Conservation (phyloP, 2,329 filamentous ascomycete species). For the Gnomoniopsis smithogilvyi region DNA sequence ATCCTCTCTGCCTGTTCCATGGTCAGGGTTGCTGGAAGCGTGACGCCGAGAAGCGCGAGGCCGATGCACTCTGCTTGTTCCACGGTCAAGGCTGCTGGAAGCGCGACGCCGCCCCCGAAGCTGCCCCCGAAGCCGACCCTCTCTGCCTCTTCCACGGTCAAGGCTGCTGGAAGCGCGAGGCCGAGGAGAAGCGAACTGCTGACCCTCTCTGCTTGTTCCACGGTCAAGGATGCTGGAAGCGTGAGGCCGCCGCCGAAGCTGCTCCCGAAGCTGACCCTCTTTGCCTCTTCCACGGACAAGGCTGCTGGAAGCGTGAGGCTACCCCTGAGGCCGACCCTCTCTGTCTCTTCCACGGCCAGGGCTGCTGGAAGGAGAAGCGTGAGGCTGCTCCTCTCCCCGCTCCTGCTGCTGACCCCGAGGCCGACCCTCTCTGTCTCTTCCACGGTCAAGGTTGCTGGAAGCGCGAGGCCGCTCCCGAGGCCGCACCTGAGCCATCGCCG, state of each 20-base stretch:
- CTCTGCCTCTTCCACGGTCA: constrained; percentile 28
- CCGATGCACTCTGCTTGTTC: constrained; percentile 23
- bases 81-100: constrained; percentile 34
- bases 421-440: constrained; percentile 15
- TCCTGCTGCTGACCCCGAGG: constrained; percentile 16
- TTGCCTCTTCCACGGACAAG: constrained; percentile 13
- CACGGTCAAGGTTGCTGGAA: constrained; percentile 41
- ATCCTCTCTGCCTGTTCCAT: constrained; percentile 17
- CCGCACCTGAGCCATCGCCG: constrained; percentile 17
- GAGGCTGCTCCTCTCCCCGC: constrained; percentile 14
- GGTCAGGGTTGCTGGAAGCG: constrained; percentile 33
- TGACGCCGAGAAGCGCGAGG: constrained; percentile 16
- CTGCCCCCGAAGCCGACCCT: constrained; percentile 20
- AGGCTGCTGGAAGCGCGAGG: constrained; percentile 32
- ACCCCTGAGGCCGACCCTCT: constrained; percentile 20
- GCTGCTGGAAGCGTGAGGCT: constrained; percentile 14
- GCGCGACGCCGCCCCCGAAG: constrained; percentile 19
- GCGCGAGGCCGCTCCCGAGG: constrained; percentile 20
- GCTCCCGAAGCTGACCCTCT: constrained; percentile 11
- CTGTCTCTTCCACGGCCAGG: constrained; percentile 24
- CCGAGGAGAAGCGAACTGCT: constrained; percentile 19
- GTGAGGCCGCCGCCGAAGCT: constrained; percentile 12
- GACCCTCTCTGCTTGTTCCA: constrained; percentile 27
- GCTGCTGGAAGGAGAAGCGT: constrained; percentile 30
- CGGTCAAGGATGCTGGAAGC: constrained; percentile 34